Evolutionary conservation across 2,329 filamentous ascomycete genomes (phyloP).

Genomic region (Trichoderma asperellum): DNA sequence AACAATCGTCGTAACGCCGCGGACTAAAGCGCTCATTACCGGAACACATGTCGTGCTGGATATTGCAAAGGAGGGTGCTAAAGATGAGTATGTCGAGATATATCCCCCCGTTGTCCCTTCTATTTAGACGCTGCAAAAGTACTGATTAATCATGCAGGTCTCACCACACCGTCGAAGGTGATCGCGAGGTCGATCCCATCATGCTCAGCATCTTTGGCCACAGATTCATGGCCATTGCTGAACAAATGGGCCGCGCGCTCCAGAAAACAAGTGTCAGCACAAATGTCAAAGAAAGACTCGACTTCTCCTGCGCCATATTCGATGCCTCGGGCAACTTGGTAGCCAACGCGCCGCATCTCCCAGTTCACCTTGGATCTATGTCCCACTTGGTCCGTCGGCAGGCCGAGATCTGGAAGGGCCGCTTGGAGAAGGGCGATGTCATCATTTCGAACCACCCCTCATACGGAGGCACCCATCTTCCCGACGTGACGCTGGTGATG

Average conservation of each 20-base stretch:
- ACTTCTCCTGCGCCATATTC: slow-evolving; percentile 82
- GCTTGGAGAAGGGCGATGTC: slow-evolving; percentile 77
- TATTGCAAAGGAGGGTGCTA: slow-evolving; percentile 61
- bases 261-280: slow-evolving; percentile 82
- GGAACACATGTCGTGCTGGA: slow-evolving; percentile 90
- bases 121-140: neutral
- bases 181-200: slow-evolving; percentile 68
- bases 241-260: slow-evolving; percentile 79
- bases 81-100: slow-evolving; percentile 38
- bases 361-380: slow-evolving; percentile 82
- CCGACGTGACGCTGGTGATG: slow-evolving; percentile 80
- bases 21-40: slow-evolving; percentile 74
- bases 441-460: slow-evolving; percentile 84
- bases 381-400: slow-evolving; percentile 79
- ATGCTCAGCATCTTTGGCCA: slow-evolving; percentile 80
- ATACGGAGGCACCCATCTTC: slow-evolving; percentile 80
- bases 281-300: slow-evolving; percentile 80
- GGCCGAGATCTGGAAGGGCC: slow-evolving; percentile 77
- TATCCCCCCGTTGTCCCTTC: neutral
- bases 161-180: slow-evolving; percentile 29
- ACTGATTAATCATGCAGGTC: slow-evolving; percentile 30
- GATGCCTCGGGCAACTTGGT: slow-evolving; percentile 75
- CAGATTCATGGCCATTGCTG: slow-evolving; percentile 83
- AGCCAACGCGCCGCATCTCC: slow-evolving; percentile 78
- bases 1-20: slow-evolving; percentile 87